These are phyloP conservation scores for Cicer yamashitae DNA, from an alignment of 306 rosid genomes.

Conservation along the genomic window DNA sequence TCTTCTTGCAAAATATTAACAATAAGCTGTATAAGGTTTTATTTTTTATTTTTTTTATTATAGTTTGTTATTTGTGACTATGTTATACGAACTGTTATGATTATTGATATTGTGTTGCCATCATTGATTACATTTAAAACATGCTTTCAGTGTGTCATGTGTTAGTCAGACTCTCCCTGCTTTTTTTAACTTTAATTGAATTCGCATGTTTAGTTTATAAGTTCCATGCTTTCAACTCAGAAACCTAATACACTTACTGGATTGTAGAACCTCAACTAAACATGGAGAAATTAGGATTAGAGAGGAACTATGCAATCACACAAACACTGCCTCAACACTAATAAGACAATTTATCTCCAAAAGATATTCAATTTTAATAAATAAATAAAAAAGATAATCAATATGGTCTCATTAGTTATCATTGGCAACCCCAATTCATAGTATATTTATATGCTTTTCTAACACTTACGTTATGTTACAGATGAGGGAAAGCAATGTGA, in stretches of 20 bases:
- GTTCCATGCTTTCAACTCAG: not conserved
- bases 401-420: too few relatives aligned
- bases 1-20: not conserved
- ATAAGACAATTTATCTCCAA: too few relatives aligned
- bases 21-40: not conserved
- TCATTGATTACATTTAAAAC: not conserved
- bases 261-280: too few relatives aligned
- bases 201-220: not conserved
- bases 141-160: conserved; percentile 7
- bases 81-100: not conserved
- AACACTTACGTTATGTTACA: conserved; percentile 29
- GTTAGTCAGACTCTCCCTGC: not conserved
- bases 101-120: conserved; percentile 16
- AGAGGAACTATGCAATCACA: too few relatives aligned
- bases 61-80: not conserved
- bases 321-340: too few relatives aligned
- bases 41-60: not conserved
- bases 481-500: conserved; percentile 59
- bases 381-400: too few relatives aligned
- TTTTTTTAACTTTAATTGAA: not conserved
- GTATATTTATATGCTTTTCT: not conserved
- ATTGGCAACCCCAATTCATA: too few relatives aligned
- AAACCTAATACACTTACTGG: not conserved
- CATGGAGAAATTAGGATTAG: too few relatives aligned
- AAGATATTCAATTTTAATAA: too few relatives aligned